Evolutionary conservation across 2,329 filamentous ascomycete genomes (phyloP).

Genomic region (Fusarium drepaniforme): DNA sequence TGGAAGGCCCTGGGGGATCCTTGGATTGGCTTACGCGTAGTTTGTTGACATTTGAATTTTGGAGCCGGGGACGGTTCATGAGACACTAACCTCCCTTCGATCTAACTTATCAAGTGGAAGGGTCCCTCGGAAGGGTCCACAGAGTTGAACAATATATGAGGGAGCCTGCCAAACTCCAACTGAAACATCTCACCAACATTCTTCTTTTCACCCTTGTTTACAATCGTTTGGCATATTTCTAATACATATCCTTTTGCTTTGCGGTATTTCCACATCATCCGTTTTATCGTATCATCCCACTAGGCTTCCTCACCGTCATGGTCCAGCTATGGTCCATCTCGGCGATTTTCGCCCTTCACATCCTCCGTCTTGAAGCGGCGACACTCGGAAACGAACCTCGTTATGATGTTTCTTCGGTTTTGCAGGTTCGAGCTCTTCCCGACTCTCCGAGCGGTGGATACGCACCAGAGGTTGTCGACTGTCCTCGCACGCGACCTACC

Average conservation of each 20-base stretch:
- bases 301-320: neutral
- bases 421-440: constrained; percentile 8
- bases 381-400: neutral
- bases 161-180: neutral
- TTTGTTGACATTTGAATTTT: neutral
- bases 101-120: neutral
- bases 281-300: neutral
- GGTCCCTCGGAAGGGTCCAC: neutral
- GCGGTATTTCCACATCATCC: neutral
- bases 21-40: neutral
- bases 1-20: neutral
- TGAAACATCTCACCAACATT: neutral
- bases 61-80: neutral
- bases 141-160: neutral
- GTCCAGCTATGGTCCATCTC: neutral
- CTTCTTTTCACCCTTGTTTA: neutral
- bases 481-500: constrained; percentile 73
- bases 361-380: neutral
- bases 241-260: neutral
- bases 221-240: neutral
- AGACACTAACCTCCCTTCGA: neutral
- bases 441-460: constrained; percentile 63
- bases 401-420: neutral
- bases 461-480: constrained; percentile 74
- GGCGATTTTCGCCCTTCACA: neutral